A percentile compares a stretch with the other conserved stretches of the same genome.
Conservation (phyloP, 257 asterid species). For the Capsicum chinense region DNA sequence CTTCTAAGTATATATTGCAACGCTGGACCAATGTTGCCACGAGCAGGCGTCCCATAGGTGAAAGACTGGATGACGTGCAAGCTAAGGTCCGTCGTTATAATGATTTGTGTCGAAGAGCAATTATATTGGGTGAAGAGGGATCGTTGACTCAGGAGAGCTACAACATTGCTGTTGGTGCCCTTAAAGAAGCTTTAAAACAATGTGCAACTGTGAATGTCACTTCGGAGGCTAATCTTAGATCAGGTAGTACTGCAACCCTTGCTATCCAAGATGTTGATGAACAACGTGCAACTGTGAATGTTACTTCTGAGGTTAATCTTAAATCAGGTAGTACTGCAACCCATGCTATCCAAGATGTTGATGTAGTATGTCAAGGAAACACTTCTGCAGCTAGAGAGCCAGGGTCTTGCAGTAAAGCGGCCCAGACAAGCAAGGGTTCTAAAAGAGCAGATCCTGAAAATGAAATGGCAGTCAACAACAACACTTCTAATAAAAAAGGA, state of each 20-base stretch:
- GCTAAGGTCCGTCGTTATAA: slow-evolving; percentile 79
- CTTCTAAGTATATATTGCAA: slow-evolving; percentile 72
- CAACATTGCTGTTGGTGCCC: slow-evolving; percentile 61
- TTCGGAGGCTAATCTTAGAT: slow-evolving; percentile 47
- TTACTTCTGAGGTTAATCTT: slow-evolving; percentile 43
- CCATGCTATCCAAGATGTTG: slow-evolving; percentile 49
- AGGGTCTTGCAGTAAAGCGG: slow-evolving; percentile 40
- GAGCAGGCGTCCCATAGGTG: slow-evolving; percentile 64
- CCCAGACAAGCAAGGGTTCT: slow-evolving; percentile 50
- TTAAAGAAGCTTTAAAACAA: slow-evolving; percentile 67
- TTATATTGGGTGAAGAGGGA: slow-evolving; percentile 95
- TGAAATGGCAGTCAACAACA: slow-evolving; percentile 51
- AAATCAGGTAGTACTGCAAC: slow-evolving; percentile 48
- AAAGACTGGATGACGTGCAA: slow-evolving; percentile 79
- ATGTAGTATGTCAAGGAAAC: slow-evolving; percentile 46
- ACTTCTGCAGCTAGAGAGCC: slow-evolving; percentile 43
- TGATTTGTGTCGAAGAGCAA: slow-evolving; percentile 85
- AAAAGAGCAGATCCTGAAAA: slow-evolving; percentile 66
- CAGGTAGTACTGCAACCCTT: slow-evolving; percentile 45
- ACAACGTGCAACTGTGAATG: slow-evolving; percentile 45
- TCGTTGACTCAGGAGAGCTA: slow-evolving; percentile 84
- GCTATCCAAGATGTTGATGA: slow-evolving; percentile 47
- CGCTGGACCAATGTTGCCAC: slow-evolving; percentile 95
- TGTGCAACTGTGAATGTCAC: slow-evolving; percentile 49
- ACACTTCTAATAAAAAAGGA: slow-evolving; percentile 63